A percentile compares a stretch with the other conserved stretches of the same genome.
Evolutionary conservation across 129 eudicot genomes (phyloP).

Genomic region (Tagetes patula): DNA sequence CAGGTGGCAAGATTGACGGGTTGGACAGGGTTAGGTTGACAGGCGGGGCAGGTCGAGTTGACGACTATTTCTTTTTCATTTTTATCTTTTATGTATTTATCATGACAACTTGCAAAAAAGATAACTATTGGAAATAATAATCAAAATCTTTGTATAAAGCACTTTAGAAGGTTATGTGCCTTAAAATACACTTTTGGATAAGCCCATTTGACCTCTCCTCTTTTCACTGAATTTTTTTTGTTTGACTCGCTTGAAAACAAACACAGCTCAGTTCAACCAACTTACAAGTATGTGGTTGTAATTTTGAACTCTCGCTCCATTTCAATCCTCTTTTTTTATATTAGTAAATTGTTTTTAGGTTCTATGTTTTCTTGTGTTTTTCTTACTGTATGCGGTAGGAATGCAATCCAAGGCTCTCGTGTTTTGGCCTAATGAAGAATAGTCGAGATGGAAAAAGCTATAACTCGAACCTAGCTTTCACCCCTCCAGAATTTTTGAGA

Average conservation of each 20-base stretch:
- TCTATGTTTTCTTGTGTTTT: constrained; percentile 1
- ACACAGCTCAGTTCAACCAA: background rate
- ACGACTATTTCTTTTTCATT: background rate
- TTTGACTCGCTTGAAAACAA: background rate
- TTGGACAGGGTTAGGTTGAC: background rate
- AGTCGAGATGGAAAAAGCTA: constrained; percentile 98
- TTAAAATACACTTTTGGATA: background rate
- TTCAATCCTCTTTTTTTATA: background rate
- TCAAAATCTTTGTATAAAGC: background rate
- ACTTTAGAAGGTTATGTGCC: background rate
- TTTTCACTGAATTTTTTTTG: background rate
- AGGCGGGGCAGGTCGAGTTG: background rate
- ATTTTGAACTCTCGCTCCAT: background rate
- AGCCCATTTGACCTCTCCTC: background rate
- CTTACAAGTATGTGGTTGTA: background rate
- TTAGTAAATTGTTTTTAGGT: background rate
- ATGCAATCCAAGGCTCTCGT: constrained; percentile 92
- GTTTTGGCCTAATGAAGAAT: constrained; percentile 96
- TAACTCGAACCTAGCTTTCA: constrained; percentile 89
- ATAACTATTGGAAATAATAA: background rate
- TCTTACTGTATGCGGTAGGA: constrained; percentile 45
- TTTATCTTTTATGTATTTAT: background rate
- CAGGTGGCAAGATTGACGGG: background rate
- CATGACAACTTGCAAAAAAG: too few relatives aligned
- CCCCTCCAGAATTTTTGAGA: constrained; percentile 94